A percentile compares a stretch with the other conserved stretches of the same genome.
Conservation (phyloP, 345 rosid genomes). For the Hibiscus syriacus region DNA sequence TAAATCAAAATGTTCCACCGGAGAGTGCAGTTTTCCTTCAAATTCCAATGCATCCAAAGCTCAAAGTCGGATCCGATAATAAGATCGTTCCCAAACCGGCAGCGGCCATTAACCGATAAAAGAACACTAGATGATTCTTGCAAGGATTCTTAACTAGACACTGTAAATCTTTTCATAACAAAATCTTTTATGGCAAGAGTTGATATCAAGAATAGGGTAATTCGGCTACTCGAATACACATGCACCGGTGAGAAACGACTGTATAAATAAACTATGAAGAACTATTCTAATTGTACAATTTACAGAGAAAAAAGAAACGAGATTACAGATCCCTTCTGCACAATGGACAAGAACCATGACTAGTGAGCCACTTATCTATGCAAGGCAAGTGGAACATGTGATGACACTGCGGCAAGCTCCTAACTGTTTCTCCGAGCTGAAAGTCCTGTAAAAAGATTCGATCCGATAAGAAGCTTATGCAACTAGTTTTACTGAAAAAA, state of each 20-base stretch:
- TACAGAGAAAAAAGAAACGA: conserved; percentile 14
- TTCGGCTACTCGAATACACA: too few relatives aligned
- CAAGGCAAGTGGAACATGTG: too few relatives aligned
- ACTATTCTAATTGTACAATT: conserved; percentile 15
- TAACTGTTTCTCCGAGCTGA: too few relatives aligned
- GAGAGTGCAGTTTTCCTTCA: too few relatives aligned
- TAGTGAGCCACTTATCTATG: conserved; percentile 89
- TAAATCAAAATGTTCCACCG: too few relatives aligned
- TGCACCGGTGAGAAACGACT: too few relatives aligned
- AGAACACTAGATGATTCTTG: too few relatives aligned
- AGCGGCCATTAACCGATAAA: not conserved
- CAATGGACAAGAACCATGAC: conserved; percentile 84
- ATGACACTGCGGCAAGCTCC: too few relatives aligned
- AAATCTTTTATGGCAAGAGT: too few relatives aligned
- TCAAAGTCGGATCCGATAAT: not conserved
- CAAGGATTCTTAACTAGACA: too few relatives aligned
- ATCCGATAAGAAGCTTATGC: not conserved
- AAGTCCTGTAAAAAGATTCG: conserved; percentile 58
- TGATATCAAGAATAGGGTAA: too few relatives aligned
- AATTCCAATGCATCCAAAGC: not conserved
- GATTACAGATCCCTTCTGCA: conserved; percentile 82
- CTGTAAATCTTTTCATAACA: not conserved
- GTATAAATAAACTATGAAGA: conserved; percentile 10
- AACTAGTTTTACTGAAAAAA: not conserved
- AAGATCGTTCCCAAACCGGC: not conserved